Base-by-base conservation (phyloP, 192 early-diverging fungal genomes). In the Coemansia guatemalensis region DNA sequence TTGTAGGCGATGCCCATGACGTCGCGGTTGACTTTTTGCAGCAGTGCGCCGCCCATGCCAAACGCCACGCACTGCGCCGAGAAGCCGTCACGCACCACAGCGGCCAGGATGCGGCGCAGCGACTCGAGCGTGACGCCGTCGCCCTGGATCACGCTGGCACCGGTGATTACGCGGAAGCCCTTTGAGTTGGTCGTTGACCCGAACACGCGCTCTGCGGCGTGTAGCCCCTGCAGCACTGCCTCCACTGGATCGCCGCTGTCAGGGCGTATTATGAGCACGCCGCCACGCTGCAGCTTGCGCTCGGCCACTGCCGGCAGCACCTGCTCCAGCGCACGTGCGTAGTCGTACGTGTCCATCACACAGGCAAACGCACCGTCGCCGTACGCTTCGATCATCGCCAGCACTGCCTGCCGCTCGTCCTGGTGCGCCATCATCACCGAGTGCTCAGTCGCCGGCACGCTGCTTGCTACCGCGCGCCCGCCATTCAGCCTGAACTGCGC, bases 281-380 rank as follows among this genome's bases (percentile, higher is more conserved):
- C 93, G 27, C 93, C 91, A 54, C 86, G 87, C 32, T 83, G 85
- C 23, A 89, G 48, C 73, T 95, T 93, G 50, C 77, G 69, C 25
- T 74, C 69, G 2, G 82, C 85, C 5, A 95, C 84, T 3, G 70
- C 67, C 5, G 93, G 93, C 55, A 95, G 68, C 1, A 95, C 83
- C 4, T 85, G 83, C 21, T 88, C 82, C 22, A 95, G 75, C 6
- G 92, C 93, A 30, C 83, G 65, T 14, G 74, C 76, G 55, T 95
- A 95, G 66, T 95, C 92, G 69, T 91, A 95, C 22, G 92, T 90
- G 50, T 95, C 93, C 93, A 95, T 91, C 17, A 95, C 93, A 58
- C 92, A 93, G 1, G 93, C 89, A 65, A 78, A 89, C n/a, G 86
- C 83, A 6, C 91, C 90, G 9, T 62, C 63, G 17, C 93, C 93